These are phyloP conservation scores for Amanita muscaria DNA, from an alignment of 768 basidiomycete genomes.

Conservation along the genomic window DNA sequence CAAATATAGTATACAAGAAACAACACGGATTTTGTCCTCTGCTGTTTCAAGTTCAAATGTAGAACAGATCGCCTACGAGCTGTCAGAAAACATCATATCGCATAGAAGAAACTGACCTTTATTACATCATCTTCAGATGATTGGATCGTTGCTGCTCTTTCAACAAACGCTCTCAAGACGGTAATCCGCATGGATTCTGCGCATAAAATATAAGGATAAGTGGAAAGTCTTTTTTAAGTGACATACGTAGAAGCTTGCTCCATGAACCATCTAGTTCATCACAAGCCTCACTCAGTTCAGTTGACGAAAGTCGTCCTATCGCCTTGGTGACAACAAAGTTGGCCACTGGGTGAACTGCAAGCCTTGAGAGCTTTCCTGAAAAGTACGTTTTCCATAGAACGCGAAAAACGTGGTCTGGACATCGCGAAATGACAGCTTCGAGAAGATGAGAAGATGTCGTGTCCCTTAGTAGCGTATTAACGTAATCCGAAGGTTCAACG, in stretches of 20 bases:
- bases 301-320: conserved; percentile 48
- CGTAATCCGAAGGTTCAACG: conserved; percentile 62
- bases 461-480: conserved; percentile 76
- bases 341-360: conserved; percentile 83
- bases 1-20: conserved; percentile 60
- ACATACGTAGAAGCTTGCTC: conserved; percentile 63
- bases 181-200: conserved; percentile 67
- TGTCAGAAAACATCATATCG: conserved; percentile 8
- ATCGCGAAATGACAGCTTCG: conserved; percentile 65
- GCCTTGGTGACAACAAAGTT: conserved; percentile 90
- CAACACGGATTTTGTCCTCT: conserved; percentile 44
- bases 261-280: conserved; percentile 52
- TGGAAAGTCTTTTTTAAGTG: not conserved
- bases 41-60: conserved; percentile 47
- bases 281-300: conserved; percentile 46
- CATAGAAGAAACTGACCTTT: conserved; percentile 37
- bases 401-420: conserved; percentile 52
- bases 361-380: conserved; percentile 54
- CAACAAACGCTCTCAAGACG: conserved; percentile 67
- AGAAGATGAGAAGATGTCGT: conserved; percentile 84
- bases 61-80: conserved; percentile 52
- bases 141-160: conserved; percentile 47
- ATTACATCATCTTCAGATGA: conserved; percentile 40
- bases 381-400: conserved; percentile 77
- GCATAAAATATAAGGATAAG: conserved; percentile 2